Percentiles rank a stretch among this genome's conserved stretches.
These are phyloP conservation scores for Saprolegnia parasitica DNA, from an alignment of 352 stramenopile genomes.

Conservation along the genomic window DNA sequence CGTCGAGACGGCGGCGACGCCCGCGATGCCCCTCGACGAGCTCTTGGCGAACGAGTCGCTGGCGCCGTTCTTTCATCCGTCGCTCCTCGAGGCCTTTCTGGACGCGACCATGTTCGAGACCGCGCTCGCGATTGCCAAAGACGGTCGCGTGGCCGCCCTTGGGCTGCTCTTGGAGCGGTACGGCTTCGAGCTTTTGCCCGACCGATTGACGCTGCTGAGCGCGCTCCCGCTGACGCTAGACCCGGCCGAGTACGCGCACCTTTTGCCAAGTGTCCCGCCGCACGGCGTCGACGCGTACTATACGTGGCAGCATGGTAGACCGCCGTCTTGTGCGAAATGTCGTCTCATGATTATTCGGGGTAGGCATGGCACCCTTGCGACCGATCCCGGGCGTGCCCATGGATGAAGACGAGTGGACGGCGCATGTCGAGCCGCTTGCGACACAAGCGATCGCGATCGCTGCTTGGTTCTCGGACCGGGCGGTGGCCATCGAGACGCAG, in stretches of 20 bases:
- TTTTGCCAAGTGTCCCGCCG: neutral
- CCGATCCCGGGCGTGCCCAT: neutral
- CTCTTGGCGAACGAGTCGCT: neutral
- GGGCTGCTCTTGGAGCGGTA: neutral
- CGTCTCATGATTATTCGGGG: neutral
- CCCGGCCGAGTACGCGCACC: neutral
- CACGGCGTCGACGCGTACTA: constrained; percentile 5
- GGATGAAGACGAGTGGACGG: neutral
- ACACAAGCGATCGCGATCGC: neutral
- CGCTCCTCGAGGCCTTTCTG: constrained; percentile 4
- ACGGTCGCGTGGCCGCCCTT: neutral
- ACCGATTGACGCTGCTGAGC: neutral
- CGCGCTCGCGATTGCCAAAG: constrained; percentile 1
- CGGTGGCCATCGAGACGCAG: constrained; percentile 22
- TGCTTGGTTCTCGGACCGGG: constrained; percentile 13
- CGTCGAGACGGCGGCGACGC: neutral
- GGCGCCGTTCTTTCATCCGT: constrained; percentile 1
- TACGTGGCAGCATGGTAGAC: neutral
- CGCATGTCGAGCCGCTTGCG: neutral
- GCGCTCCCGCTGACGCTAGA: neutral
- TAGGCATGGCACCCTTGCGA: neutral
- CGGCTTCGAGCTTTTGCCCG: neutral
- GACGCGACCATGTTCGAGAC: constrained; percentile 2
- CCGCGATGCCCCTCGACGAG: neutral
- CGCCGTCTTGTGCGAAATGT: neutral